Evolutionary conservation across 306 rosid species (phyloP).

Genomic region (Dalbergia cochinchinensis): DNA sequence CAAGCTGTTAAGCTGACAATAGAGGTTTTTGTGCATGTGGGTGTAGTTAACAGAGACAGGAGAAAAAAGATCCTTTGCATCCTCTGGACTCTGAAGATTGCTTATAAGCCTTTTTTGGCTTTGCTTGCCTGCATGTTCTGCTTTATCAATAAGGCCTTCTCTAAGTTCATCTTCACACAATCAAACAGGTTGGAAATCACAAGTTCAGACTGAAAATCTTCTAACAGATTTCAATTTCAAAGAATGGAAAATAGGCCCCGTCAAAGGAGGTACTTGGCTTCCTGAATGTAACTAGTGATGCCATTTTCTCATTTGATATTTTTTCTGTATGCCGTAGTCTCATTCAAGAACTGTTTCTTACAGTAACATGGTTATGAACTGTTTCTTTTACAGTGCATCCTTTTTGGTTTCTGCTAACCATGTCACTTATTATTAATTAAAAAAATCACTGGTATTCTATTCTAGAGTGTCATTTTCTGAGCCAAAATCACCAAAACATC

Average conservation of each 20-base stretch:
- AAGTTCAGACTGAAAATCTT: constrained; percentile 15
- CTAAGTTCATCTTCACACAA: constrained; percentile 28
- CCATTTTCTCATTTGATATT: constrained; percentile 4
- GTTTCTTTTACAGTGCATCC: not conserved
- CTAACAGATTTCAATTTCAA: constrained; percentile 16
- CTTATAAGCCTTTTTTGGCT: constrained; percentile 52
- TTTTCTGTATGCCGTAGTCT: not conserved
- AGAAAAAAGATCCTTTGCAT: constrained; percentile 62
- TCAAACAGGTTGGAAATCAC: constrained; percentile 22
- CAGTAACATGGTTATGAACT: not conserved
- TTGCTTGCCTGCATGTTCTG: constrained; percentile 54
- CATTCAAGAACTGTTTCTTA: constrained; percentile 1
- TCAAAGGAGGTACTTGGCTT: constrained; percentile 50
- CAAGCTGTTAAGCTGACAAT: constrained; percentile 40
- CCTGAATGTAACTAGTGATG: not conserved
- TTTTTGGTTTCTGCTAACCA: constrained; percentile 3
- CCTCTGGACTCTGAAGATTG: constrained; percentile 40
- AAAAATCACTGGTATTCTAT: constrained; percentile 4
- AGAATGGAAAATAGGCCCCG: constrained; percentile 46
- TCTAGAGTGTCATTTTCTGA: constrained; percentile 57
- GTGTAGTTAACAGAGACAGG: not conserved
- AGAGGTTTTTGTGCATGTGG: constrained; percentile 42
- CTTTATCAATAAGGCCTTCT: constrained; percentile 19
- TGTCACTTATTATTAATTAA: not conserved
- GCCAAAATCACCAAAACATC: constrained; percentile 42